These are phyloP conservation scores for Collybia sp. DNA, from an alignment of 768 basidiomycete species.

Conservation along the genomic window DNA sequence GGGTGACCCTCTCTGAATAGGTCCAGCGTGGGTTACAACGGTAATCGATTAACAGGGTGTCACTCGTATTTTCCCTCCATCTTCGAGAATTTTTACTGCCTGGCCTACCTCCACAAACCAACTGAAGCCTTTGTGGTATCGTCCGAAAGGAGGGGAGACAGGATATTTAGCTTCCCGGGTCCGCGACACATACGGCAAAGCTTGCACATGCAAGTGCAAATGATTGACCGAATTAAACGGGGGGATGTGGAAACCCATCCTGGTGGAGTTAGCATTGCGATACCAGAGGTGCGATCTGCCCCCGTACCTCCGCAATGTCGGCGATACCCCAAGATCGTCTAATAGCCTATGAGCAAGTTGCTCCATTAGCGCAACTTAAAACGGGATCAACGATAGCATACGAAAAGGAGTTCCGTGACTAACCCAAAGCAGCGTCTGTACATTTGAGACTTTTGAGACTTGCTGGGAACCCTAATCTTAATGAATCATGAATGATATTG, in stretches of 20 bases:
- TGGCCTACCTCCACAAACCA: conserved; percentile 72
- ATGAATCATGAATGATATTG: too few species aligned
- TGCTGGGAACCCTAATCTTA: conserved; percentile 25
- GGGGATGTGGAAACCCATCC: conserved; percentile 80
- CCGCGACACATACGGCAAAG: conserved; percentile 52
- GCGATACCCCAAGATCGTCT: conserved; percentile 38
- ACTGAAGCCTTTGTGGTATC: conserved; percentile 56
- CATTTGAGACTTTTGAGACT: conserved; percentile 46
- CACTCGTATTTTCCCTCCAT: conserved; percentile 43
- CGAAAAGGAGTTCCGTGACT: conserved; percentile 2
- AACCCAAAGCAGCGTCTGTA: conserved; percentile 47
- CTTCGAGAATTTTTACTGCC: conserved; percentile 53
- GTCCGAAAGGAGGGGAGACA: conserved; percentile 28
- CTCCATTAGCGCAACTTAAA: conserved; percentile 25
- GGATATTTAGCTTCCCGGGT: conserved; percentile 43
- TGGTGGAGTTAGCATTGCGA: conserved; percentile 15
- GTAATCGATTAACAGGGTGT: conserved; percentile 36
- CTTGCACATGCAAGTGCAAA: conserved; percentile 72
- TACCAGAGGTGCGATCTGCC: neutral
- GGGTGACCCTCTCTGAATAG: neutral
- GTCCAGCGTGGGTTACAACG: neutral
- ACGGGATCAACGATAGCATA: neutral
- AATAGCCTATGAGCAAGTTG: conserved; percentile 48
- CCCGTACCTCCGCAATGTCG: conserved; percentile 40
- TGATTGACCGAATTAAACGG: conserved; percentile 72